Base-by-base conservation (phyloP, 805 yeast genomes). In the Metschnikowia drakensbergensis region DNA sequence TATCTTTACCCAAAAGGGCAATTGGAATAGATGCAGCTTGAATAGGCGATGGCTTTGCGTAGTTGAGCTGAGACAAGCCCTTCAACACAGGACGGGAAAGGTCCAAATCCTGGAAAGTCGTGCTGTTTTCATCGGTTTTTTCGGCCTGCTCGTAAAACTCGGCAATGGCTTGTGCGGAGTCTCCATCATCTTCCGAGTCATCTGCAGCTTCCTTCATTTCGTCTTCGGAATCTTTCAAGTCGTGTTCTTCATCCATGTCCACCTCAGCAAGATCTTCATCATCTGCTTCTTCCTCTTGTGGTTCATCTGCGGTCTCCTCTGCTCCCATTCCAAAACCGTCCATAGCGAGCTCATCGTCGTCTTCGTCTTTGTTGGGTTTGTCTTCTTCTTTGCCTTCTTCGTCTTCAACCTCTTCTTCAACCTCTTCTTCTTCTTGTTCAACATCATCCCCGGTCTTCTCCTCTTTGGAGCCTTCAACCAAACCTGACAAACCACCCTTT, bases 1-100 rank as follows among this genome's bases (percentile, higher is more conserved):
- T 82, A 68, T 94, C 99, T 63, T 88, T 92, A 60, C 99, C 99
- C 53, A 88, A 65, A 36, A 94, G 74, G 1, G 97, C 96, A 49
- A 92, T 83, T 10, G 99, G 99, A 53, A 94, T 91, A 6, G 96
- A 82, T 0, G 97, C 87, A 52, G 91, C 76, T 72, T 94, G 99
- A 71, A 94, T 88, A 10, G 97, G 96, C 0, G 97, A 86, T 6
- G 99, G 99, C 43, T 78, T 80, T n/a, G 82, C 63, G 65, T 91
- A 94, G 5, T 96, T 96, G 34, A 94, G 73, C 30, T 83, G 83
- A 10, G 86, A 75, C 46, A 94, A 70, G 34, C 96, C 96, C 62
- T 87, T 87, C 52, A 92, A 71, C 9, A 92, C 80, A 1, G 99
- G 99, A 60, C 99, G 82, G 2, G 98, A 90, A 27, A 94, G 75